Evolutionary conservation across 257 asterid genomes (phyloP), one percentile per base, ranked within the genome.

Genomic region (Nicotiana sylvestris): DNA sequence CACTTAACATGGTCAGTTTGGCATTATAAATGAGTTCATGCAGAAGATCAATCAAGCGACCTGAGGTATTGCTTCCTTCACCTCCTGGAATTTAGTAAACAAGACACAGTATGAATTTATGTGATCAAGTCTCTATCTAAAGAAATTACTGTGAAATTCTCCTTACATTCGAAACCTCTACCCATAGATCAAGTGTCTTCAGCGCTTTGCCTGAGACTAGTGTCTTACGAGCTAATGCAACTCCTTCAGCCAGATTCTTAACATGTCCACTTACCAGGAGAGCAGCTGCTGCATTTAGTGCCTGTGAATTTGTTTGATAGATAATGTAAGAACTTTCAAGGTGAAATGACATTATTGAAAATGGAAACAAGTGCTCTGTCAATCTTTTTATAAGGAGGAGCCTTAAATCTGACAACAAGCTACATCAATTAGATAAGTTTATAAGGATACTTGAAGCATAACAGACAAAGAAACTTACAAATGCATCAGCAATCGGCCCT

Each of bases 231-330:
- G 98, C 98, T 68, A 90, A 87, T 29, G 87, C 85, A 32, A 96
- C 98, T 43, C 98, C 98, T 81, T 90, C 95, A 11, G 81, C 88
- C 56, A 96, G 90, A 84, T 84, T 87, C 46, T 83, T 77, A 27
- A 91, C 98, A 6, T 8, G 82, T 13, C 98, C 99, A 12, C 97
- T 86, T 2, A 94, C 99, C 84, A 96, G 86, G 37, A 94, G 92
- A 25, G 98, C 98, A 7, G 98, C 98, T 69, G 97, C 97, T 8
- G 98, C 98, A 72, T 96, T 96, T 77, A 96, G 87, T 66, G 92
- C 92, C 99, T 96, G 89, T n/a, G 55, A 3, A 58, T 53, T 81
- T 77, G 57, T 67, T 30, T 30, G 27, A 13, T 8, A 37, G 6
- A 66, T 27, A 30, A 49, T 9, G 13, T 56, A 53, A 51, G 61